Evolutionary conservation across 495 filamentous ascomycete genomes (phyloP).

Genomic region (Bombardia bombarda): DNA sequence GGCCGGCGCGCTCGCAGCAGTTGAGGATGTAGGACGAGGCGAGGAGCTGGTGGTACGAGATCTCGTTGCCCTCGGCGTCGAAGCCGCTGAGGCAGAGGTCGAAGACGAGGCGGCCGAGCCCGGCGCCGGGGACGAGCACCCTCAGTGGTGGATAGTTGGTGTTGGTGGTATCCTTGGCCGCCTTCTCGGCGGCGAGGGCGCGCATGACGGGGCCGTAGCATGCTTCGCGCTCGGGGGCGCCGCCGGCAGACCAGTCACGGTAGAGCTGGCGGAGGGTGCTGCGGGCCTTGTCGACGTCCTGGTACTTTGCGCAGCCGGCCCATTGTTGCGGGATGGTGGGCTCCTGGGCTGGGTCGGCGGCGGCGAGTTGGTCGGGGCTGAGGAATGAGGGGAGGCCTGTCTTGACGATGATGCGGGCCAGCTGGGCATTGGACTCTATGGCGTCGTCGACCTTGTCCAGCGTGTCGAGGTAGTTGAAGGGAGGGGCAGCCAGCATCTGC

Average conservation of each 20-base stretch:
- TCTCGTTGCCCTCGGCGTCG: conserved; percentile 82
- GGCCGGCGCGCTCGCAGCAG: conserved; percentile 28
- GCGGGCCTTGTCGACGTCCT: conserved; percentile 80
- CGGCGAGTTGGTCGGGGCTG: conserved; percentile 21
- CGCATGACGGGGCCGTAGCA: conserved; percentile 66
- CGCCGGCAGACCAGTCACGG: conserved; percentile 87
- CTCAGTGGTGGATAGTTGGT: conserved; percentile 36
- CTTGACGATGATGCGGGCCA: conserved; percentile 67
- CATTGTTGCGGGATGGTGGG: conserved; percentile 42
- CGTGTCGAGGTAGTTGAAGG: conserved; percentile 72
- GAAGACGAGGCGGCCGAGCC: conserved; percentile 78
- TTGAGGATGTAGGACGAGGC: conserved; percentile 86
- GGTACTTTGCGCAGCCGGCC: conserved; percentile 54
- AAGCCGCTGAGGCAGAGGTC: conserved; percentile 75
- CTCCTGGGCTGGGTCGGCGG: conserved; percentile 9
- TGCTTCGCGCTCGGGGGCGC: conserved; percentile 59
- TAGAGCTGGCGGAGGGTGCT: conserved; percentile 90
- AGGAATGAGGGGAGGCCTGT: conserved; percentile 60
- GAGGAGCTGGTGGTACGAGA: conserved; percentile 87
- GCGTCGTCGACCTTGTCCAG: conserved; percentile 75
- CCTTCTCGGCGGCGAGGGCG: conserved; percentile 51
- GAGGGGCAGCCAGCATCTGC: conserved; percentile 67
- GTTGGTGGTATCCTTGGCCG: conserved; percentile 29
- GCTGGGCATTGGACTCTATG: conserved; percentile 79
- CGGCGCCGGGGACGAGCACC: conserved; percentile 83